Evolutionary conservation across 352 stramenopile genomes (phyloP).

Genomic region (Peronospora tabacina): DNA sequence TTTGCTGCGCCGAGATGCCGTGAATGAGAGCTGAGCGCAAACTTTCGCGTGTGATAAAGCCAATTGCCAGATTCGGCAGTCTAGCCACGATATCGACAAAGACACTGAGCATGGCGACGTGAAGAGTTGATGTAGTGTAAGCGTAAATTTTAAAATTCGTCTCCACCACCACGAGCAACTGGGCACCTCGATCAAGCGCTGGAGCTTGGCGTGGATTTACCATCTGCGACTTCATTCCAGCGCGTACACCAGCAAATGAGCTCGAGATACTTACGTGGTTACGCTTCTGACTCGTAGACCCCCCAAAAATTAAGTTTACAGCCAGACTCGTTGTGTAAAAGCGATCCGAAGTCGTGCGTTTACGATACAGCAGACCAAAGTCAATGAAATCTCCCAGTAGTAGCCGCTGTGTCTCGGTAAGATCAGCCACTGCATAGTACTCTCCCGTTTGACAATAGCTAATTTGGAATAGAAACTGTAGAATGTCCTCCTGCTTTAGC

Average conservation of each 20-base stretch:
- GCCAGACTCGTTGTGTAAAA: constrained; percentile 88
- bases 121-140: constrained; percentile 85
- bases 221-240: constrained; percentile 37
- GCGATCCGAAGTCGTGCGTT: constrained; percentile 38
- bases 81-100: constrained; percentile 88
- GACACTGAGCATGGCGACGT: constrained; percentile 89
- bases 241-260: constrained; percentile 40
- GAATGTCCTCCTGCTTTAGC: constrained; percentile 76
- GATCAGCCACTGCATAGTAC: constrained; percentile 69
- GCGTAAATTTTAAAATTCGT: constrained; percentile 91
- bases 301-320: constrained; percentile 87
- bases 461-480: constrained; percentile 88
- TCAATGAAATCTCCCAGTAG: constrained; percentile 81
- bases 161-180: constrained; percentile 76
- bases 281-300: constrained; percentile 53
- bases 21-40: constrained; percentile 83
- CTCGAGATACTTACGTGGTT: constrained; percentile 39
- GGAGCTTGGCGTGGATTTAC: constrained; percentile 30
- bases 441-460: constrained; percentile 83
- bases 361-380: constrained; percentile 80
- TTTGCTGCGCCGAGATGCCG: constrained; percentile 87
- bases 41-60: constrained; percentile 74
- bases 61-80: constrained; percentile 87
- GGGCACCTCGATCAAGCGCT: constrained; percentile 29
- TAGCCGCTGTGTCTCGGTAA: constrained; percentile 71